These are phyloP conservation scores for Peniophora sp. DNA, from an alignment of 1,284 basidiomycete genomes.

Conservation along the genomic window DNA sequence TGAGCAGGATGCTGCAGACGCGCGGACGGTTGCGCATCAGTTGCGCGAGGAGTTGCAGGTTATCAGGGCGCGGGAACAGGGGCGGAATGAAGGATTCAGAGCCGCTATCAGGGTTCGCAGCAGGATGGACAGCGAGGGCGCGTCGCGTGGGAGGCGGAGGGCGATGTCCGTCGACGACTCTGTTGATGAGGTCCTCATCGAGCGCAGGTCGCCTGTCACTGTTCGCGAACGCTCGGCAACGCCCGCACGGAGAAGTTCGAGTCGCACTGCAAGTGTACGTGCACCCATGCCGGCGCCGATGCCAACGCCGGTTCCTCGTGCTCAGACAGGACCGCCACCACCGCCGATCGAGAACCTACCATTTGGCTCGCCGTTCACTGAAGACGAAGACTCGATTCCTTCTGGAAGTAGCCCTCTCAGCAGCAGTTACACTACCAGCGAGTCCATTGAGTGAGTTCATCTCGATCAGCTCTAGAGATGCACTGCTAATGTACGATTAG, in stretches of 20 bases:
- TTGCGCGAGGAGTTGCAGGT: constrained; percentile 34
- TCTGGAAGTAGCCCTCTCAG: too few relatives aligned
- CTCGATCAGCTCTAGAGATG: too few relatives aligned
- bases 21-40: constrained; percentile 32
- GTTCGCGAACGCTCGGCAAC: constrained; percentile 6
- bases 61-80: constrained; percentile 34
- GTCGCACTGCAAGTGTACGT: neutral
- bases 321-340: too few relatives aligned
- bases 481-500: too few relatives aligned
- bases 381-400: too few relatives aligned
- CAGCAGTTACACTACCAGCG: too few relatives aligned
- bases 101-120: constrained; percentile 31
- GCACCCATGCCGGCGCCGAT: too few relatives aligned
- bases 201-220: neutral
- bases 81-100: constrained; percentile 29
- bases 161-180: constrained; percentile 2
- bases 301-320: too few relatives aligned
- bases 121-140: constrained; percentile 20
- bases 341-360: too few relatives aligned
- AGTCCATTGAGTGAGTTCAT: too few relatives aligned
- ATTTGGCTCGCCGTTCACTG: too few relatives aligned
- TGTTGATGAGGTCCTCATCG: too few relatives aligned
- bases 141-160: constrained; percentile 7
- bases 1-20: constrained; percentile 35
- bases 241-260: constrained; percentile 1